Conservation (phyloP, 129 eudicot genomes). For the Mikania micrantha region DNA sequence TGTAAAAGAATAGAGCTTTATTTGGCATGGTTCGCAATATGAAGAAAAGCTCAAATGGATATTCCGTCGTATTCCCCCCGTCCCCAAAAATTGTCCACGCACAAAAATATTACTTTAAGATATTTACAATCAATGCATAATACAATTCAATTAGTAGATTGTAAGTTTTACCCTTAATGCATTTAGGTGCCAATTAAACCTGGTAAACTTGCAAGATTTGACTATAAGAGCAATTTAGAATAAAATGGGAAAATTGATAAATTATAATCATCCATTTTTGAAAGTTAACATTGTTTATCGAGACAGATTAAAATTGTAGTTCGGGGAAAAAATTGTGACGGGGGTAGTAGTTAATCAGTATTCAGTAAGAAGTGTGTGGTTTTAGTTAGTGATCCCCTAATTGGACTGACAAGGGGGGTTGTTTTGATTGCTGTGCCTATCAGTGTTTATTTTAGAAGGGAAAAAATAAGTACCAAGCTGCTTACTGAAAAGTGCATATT, state of each 20-base stretch:
- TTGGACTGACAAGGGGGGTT: background rate
- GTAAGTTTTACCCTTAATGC: background rate
- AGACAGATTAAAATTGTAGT: background rate
- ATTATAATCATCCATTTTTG: background rate
- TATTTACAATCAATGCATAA: background rate
- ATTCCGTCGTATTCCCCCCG: background rate
- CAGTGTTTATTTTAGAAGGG: background rate
- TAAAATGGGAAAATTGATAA: background rate
- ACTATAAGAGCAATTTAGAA: background rate
- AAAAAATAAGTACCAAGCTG: background rate
- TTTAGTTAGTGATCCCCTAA: background rate
- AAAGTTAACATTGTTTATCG: background rate
- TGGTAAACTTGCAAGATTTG: background rate
- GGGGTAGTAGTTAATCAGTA: background rate
- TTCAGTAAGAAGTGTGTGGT: background rate
- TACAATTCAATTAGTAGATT: background rate
- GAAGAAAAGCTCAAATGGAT: background rate
- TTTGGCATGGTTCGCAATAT: background rate
- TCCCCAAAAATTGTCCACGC: background rate
- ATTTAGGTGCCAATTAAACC: background rate
- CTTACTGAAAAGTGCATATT: background rate
- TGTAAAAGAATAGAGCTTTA: background rate
- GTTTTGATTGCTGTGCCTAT: background rate
- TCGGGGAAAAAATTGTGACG: background rate
- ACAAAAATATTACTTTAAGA: background rate